Evolutionary conservation across 1,139 yeast genomes (phyloP), one percentile per base, ranked within the genome.

Genomic region (Hemisphaericaspora xylofermentans): DNA sequence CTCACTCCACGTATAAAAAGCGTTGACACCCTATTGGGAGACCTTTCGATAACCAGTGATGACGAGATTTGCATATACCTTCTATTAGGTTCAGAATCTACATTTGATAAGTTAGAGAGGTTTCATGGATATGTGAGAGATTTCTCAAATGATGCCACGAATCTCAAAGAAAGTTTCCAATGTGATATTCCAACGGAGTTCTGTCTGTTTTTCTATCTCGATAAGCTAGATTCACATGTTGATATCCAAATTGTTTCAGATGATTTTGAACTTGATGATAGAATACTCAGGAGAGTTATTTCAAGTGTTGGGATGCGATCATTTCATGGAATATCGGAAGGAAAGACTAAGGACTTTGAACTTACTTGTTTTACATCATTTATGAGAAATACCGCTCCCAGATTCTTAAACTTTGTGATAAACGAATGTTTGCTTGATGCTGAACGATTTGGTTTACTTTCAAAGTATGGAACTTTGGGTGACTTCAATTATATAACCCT

Each of bases 351-450:
- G 26, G 52, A 55, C 12, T 39, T 65, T 44, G 82, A 77, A 45
- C 43, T 80, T 3, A 78, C 85, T 0, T 76, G 74, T 2, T 74
- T 77, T 43, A 71, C 81, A 0, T 78, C 86, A 0, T 78, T 71
- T 43, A 56, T 65, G 46, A 70, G 71, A 24, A 62, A 66, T 3
- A 49, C 66, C 3, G 84, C 82, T 0, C 52, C 67, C 0, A 45
- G 48, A 7, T 44, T 78, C 19, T 54, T 75, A 2, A 58, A 70
- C 2, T 43, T 52, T 27, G 48, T 58, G 4, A 48, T 60, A n/a
- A 45, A 48, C 2, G 43, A 44, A 12, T 49, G 49, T 31, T 32
- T 60, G 10, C 44, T 44, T n/a, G 45, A 48, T 19, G 37, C 44
- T 8, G 34, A 41, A 10, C 30, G 41, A 19, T 42, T 52, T 29